These are phyloP conservation scores for Inonotus hispidus DNA, from an alignment of 1,284 basidiomycete genomes.

Conservation along the genomic window DNA sequence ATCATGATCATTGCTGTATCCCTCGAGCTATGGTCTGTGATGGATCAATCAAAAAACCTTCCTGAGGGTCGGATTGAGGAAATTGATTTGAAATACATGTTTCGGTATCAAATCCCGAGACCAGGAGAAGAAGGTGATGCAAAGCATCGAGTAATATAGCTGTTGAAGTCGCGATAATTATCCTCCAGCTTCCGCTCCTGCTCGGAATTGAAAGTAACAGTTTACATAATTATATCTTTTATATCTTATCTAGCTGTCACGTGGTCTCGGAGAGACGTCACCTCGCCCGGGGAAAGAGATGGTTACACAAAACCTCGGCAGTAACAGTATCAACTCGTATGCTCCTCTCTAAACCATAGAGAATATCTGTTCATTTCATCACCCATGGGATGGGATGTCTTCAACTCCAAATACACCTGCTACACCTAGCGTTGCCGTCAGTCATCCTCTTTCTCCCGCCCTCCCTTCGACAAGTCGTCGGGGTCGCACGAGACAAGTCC, in stretches of 20 bases:
- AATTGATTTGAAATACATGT: not conserved
- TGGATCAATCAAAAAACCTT: too few relatives aligned
- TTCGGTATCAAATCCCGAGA: too few relatives aligned
- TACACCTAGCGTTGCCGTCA: not conserved
- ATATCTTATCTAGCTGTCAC: too few relatives aligned
- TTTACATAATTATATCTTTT: too few relatives aligned
- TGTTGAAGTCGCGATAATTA: not conserved
- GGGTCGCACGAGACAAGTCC: constrained; percentile 1
- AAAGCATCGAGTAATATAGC: not conserved
- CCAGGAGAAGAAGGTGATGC: not conserved
- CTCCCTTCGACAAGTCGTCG: constrained; percentile 4
- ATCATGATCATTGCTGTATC: too few relatives aligned
- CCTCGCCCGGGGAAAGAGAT: not conserved
- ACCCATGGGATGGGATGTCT: constrained; percentile 18
- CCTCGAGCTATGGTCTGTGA: too few relatives aligned
- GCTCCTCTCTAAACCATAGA: not conserved
- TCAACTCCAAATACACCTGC: constrained; percentile 9
- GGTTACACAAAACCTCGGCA: not conserved
- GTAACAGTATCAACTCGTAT: not conserved
- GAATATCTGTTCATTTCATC: not conserved
- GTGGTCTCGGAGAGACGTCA: not conserved
- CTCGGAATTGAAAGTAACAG: too few relatives aligned
- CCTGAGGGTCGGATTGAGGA: too few relatives aligned
- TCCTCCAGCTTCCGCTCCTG: too few relatives aligned
- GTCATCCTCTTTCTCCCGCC: constrained; percentile 17